Evolutionary conservation across 2,329 filamentous ascomycete genomes (phyloP).

Genomic region (Colletotrichum gloeosporioides): DNA sequence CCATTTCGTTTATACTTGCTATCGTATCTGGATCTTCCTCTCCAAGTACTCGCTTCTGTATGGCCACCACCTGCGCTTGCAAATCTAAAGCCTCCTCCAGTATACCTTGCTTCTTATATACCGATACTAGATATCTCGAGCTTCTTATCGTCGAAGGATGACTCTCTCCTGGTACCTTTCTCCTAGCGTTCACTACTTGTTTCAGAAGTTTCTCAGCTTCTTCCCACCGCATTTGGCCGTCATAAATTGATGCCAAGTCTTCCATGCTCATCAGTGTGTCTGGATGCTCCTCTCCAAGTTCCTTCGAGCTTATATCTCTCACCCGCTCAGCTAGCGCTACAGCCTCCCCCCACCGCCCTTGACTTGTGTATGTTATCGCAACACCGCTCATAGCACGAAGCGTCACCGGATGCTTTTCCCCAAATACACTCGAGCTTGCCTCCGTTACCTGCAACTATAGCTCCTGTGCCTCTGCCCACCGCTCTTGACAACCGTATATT

Average conservation of each 20-base stretch:
- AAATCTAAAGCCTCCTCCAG: background rate
- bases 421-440: background rate
- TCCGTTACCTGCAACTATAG: background rate
- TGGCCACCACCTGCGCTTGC: background rate
- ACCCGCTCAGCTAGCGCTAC: background rate
- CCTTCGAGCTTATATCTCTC: background rate
- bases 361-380: accelerated
- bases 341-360: background rate
- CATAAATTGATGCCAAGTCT: background rate
- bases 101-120: background rate
- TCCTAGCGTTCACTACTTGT: background rate
- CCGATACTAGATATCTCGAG: accelerated
- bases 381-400: background rate
- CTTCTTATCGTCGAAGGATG: accelerated
- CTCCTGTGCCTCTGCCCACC: background rate
- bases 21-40: background rate
- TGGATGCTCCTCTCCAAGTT: background rate
- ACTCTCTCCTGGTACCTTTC: background rate
- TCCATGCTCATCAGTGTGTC: background rate
- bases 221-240: background rate
- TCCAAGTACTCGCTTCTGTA: background rate
- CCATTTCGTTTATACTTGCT: accelerated
- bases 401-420: background rate
- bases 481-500: background rate
- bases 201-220: background rate